Evolutionary conservation across 768 basidiomycete species (phyloP).

Genomic region (Paxillus involutus): DNA sequence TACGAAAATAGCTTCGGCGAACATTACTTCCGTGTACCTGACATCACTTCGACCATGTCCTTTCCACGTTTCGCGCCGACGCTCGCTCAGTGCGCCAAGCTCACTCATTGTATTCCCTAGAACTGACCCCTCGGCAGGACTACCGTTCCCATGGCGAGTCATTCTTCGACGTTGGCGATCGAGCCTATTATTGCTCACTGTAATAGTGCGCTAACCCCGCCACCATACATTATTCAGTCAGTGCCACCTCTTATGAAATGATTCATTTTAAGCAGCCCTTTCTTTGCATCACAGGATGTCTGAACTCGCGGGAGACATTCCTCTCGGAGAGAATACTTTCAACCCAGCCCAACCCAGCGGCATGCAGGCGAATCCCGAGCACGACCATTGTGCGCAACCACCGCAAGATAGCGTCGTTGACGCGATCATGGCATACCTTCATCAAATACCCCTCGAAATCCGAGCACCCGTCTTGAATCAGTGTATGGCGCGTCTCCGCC

Average conservation of each 20-base stretch:
- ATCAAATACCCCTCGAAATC: no score
- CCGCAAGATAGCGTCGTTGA: no score
- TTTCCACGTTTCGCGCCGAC: not conserved
- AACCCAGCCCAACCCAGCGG: no score
- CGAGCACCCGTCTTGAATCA: not conserved
- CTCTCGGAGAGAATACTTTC: no score
- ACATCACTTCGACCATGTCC: not conserved
- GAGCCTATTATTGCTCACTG: not conserved
- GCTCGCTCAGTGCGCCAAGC: slow-evolving; percentile 8
- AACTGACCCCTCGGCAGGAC: slow-evolving; percentile 9
- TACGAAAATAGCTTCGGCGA: not conserved
- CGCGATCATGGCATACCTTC: no score
- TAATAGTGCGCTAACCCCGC: not conserved
- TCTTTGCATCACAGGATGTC: not conserved
- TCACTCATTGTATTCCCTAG: not conserved
- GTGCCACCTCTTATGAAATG: not conserved
- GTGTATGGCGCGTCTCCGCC: not conserved
- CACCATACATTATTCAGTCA: slow-evolving; percentile 7
- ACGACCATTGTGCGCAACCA: no score
- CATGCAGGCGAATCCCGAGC: no score
- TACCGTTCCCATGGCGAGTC: not conserved
- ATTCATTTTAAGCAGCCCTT: not conserved
- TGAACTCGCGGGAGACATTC: no score
- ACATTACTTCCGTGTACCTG: not conserved
- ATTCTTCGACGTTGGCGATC: not conserved